Conservation (phyloP, 2,329 filamentous ascomycete genomes). For the Phialophora chinensis region DNA sequence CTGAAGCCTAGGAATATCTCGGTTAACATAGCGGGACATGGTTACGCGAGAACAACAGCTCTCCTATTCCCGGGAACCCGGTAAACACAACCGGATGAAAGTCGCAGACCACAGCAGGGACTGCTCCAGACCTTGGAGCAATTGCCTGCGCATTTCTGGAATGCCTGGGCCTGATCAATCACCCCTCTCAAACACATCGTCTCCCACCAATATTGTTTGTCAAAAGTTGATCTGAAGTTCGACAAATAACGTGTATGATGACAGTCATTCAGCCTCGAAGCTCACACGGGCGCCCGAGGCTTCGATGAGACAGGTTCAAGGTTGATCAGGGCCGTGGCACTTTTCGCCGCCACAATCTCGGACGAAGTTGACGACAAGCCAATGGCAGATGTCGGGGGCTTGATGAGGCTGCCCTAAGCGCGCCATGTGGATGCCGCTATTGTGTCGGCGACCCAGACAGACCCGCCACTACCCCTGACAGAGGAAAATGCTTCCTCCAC, state of each 20-base stretch:
- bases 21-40: background rate
- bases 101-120: background rate
- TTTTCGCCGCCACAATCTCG: conserved; percentile 25
- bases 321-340: conserved; percentile 7
- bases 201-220: background rate
- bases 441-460: conserved; percentile 10
- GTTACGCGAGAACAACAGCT: background rate
- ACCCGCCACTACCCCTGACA: conserved; percentile 28
- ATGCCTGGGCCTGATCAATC: background rate
- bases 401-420: conserved; percentile 24
- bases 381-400: conserved; percentile 17
- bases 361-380: conserved; percentile 12
- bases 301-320: conserved; percentile 17
- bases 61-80: background rate
- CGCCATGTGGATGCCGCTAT: conserved; percentile 13
- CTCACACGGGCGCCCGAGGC: background rate
- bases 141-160: background rate
- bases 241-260: conserved; percentile 4
- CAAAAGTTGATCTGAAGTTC: background rate
- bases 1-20: background rate
- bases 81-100: background rate
- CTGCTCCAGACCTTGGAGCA: background rate
- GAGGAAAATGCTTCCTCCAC: conserved; percentile 22
- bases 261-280: background rate
- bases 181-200: background rate